Conservation (phyloP, 108 stramenopile species). For the Aurantiochytrium sp. region DNA sequence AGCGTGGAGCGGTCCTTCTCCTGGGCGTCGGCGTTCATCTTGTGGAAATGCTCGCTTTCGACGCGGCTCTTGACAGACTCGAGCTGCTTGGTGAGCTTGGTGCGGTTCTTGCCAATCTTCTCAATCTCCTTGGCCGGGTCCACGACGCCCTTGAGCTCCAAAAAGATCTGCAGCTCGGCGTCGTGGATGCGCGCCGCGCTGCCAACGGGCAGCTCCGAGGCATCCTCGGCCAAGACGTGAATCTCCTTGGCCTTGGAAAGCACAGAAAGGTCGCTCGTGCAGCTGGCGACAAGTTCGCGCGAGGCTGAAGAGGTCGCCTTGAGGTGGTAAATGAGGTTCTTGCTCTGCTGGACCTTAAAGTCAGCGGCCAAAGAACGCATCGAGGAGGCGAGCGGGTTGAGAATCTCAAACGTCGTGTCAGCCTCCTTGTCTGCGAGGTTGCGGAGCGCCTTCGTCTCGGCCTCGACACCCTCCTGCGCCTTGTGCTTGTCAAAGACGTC, state of each 20-base stretch:
- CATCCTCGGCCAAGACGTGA: slow-evolving; percentile 54
- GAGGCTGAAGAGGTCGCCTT: slow-evolving; percentile 51
- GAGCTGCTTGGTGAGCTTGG: slow-evolving; percentile 39
- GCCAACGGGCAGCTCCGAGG: slow-evolving; percentile 48
- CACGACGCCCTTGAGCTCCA: slow-evolving; percentile 89
- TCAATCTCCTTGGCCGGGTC: slow-evolving; percentile 82
- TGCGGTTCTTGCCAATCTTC: slow-evolving; percentile 56
- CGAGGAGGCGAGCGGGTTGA: slow-evolving; percentile 24
- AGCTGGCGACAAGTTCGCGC: slow-evolving; percentile 39
- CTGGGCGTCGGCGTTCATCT: slow-evolving; percentile 19
- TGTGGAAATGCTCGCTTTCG: neutral
- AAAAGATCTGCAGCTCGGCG: slow-evolving; percentile 69
- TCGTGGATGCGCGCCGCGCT: slow-evolving; percentile 72
- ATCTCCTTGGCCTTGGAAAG: slow-evolving; percentile 64
- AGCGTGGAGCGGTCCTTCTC: slow-evolving; percentile 5
- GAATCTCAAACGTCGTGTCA: slow-evolving; percentile 33
- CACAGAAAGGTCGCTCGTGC: slow-evolving; percentile 67
- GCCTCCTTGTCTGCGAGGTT: slow-evolving; percentile 17
- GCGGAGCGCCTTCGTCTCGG: neutral
- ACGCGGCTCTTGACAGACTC: neutral
- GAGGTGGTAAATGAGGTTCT: slow-evolving; percentile 72
- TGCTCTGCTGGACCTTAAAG: slow-evolving; percentile 47
- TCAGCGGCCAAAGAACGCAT: slow-evolving; percentile 10
- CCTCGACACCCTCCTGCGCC: neutral
- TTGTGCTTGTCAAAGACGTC: neutral